Evolutionary conservation across 768 basidiomycete species (phyloP).

Genomic region (Tylopilus cervinicoccineus): DNA sequence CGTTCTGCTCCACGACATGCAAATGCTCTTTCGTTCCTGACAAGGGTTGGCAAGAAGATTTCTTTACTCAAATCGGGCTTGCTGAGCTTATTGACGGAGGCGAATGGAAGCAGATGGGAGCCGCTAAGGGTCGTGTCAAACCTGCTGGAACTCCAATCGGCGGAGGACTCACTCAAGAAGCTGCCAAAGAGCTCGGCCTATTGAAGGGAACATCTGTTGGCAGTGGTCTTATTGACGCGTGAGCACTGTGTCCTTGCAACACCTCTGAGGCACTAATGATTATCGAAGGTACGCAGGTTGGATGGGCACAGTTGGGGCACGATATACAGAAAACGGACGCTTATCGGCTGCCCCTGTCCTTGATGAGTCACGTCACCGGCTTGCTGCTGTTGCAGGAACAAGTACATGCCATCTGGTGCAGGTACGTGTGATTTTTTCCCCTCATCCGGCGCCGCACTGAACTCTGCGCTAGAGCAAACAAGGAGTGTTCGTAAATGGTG

Average conservation of each 20-base stretch:
- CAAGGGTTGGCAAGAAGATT: conserved; percentile 85
- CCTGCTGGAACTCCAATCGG: conserved; percentile 87
- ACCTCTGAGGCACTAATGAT: neutral
- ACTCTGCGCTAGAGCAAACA: conserved; percentile 56
- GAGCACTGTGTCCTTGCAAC: conserved; percentile 24
- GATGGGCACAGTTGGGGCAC: conserved; percentile 92
- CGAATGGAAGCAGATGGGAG: conserved; percentile 70
- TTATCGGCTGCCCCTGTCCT: conserved; percentile 58
- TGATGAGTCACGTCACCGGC: conserved; percentile 71
- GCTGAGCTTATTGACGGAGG: conserved; percentile 60
- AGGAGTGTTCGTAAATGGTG: conserved; percentile 83
- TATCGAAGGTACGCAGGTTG: conserved; percentile 80
- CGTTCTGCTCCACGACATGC: conserved; percentile 91
- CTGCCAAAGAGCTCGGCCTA: conserved; percentile 84
- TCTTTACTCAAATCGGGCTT: conserved; percentile 84
- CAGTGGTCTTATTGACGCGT: conserved; percentile 95
- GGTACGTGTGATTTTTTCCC: conserved; percentile 34
- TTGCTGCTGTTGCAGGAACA: conserved; percentile 94
- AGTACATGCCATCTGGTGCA: conserved; percentile 95
- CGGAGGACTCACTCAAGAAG: conserved; percentile 67
- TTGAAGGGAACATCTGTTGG: conserved; percentile 87
- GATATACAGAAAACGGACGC: conserved; percentile 51
- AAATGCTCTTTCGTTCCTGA: conserved; percentile 91
- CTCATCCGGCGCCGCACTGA: neutral
- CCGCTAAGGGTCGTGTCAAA: conserved; percentile 57